Evolutionary conservation across 2,329 filamentous ascomycete genomes (phyloP).

Genomic region (Colletotrichum simmondsii): DNA sequence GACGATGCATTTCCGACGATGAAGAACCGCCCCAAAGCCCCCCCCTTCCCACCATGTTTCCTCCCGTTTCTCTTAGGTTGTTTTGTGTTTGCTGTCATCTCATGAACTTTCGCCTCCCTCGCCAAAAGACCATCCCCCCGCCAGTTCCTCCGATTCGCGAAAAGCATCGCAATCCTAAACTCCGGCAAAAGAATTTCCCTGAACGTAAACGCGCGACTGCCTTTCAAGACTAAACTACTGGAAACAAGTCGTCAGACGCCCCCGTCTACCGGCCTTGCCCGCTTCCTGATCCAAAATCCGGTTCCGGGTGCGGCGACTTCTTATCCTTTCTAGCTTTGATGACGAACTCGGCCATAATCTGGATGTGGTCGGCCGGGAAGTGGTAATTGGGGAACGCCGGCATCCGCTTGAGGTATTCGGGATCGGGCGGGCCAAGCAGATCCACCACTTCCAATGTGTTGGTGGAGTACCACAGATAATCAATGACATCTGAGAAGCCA

Average conservation of each 20-base stretch:
- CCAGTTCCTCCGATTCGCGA: constrained; percentile 32
- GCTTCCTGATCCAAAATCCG: constrained; percentile 64
- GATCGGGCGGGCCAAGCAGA: constrained; percentile 87
- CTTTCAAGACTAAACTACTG: constrained; percentile 1
- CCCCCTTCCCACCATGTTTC: neutral
- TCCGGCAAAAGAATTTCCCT: constrained; percentile 36
- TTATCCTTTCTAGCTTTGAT: constrained; percentile 89
- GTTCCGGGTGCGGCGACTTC: constrained; percentile 69
- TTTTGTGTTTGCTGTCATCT: constrained; percentile 18
- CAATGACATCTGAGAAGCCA: constrained; percentile 89
- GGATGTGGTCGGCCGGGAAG: constrained; percentile 93
- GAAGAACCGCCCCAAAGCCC: neutral
- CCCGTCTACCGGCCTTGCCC: constrained; percentile 31
- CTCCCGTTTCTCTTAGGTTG: constrained; percentile 7
- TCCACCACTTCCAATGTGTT: constrained; percentile 87
- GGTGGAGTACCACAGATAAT: constrained; percentile 98
- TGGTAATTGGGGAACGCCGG: constrained; percentile 95
- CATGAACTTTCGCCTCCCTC: constrained; percentile 21
- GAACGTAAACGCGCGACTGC: constrained; percentile 8
- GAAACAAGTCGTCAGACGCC: constrained; percentile 9
- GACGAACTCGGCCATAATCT: constrained; percentile 88
- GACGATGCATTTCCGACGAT: constrained; percentile 30
- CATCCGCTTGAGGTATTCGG: constrained; percentile 84
- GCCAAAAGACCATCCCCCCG: constrained; percentile 21
- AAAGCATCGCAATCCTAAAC: constrained; percentile 36